Evolutionary conservation across 371 early-diverging fungal genomes (phyloP), one percentile per base, ranked within the genome.

Genomic region (Umbelopsis sp.): DNA sequence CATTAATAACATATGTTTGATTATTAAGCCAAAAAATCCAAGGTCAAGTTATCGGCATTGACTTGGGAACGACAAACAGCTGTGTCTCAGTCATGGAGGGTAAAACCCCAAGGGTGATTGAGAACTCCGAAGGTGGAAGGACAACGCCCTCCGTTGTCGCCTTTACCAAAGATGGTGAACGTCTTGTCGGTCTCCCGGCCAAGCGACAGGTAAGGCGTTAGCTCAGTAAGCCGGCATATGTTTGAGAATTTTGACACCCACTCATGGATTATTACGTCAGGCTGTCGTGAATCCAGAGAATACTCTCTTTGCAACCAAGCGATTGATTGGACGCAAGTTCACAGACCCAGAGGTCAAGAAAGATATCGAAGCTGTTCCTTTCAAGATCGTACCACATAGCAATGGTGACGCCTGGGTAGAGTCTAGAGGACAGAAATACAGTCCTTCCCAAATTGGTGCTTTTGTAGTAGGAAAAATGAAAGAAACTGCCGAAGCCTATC

Each of bases 51-150:
- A 95, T 99, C 71, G 99, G 99, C 78, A 98, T 99, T 73, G 99
- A 99, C 87, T 87, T 99, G 72, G 99, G 99, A 67, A 99, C 99
- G 57, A 99, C 99, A 70, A 99, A 99, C 89, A 98, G 99, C 18
- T 99, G 99, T 77, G 98, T 98, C 25, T 91, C 98, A 44, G 91
- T 99, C 48, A 96, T 98, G 93, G 97, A 98, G 82, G 97, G 99
- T 73, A 97, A 96, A 76, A 90, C 83, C 69, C 97, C 99, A 38
- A 86, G 93, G 67, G 98, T 99, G 44, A 95, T 99, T 80, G 97
- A 96, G 81, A 99, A 99, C 86, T 76, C 93, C 18, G 96, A 97
- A 76, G 99, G 99, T 69, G 92, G 92, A 37, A 92, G 98, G 66
- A 99, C 99, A 11, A 99, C 99, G 0, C 99, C 99, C 10, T 99